Base-by-base conservation (phyloP, 192 early-diverging fungal species). In the Podochytrium sp. region DNA sequence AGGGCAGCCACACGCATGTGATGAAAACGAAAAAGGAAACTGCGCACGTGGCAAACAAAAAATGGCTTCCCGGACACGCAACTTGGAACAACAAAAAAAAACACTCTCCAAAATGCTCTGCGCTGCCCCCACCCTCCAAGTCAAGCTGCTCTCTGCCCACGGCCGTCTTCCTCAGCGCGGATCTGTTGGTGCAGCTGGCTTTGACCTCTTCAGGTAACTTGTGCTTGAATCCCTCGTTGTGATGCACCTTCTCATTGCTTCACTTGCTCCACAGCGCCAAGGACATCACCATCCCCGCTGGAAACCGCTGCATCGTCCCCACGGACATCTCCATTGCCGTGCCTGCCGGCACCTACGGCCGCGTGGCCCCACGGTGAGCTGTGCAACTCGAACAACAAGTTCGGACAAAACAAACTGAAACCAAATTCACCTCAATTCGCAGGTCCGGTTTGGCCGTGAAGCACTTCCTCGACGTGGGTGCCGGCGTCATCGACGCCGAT, bases 401-500 rank as follows among this genome's bases (percentile, higher is more conserved):
- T 7, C 23, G 59, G 12, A 70, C 3, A 30, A n/a, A 7, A n/a
- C 43, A 20, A 20, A 37, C 3, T 43, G 1, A 47, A 43, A 47
- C 6, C 43, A 6, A 20, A 6, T 12, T 29, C 29, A 27, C 34
- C 58, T 16, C 58, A 34, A 10, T 14, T 0, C 6, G 47, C 32
- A 55, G 66, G 16, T 72, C 65, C 42, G 95, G 96, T 0, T 84
- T 99, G 43, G 95, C 96, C 2, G 86, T 93, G 49, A 97, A 96
- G 80, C 87, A 92, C 78, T 93, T 92, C 76, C 83, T 98, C 38
- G 94, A 97, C 76, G 86, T 87, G 34, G 94, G 92, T 32, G 96
- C 94, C 10, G 96, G 96, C 34, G 96, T 97, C 29, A 88, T 98
- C 60, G 96, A 99, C 76, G 84, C 87, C 3, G 96, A 98, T 75